phyloP scores from a whole-genome alignment of 768 basidiomycete genomes.

The Suillus ampliporus region DNA sequence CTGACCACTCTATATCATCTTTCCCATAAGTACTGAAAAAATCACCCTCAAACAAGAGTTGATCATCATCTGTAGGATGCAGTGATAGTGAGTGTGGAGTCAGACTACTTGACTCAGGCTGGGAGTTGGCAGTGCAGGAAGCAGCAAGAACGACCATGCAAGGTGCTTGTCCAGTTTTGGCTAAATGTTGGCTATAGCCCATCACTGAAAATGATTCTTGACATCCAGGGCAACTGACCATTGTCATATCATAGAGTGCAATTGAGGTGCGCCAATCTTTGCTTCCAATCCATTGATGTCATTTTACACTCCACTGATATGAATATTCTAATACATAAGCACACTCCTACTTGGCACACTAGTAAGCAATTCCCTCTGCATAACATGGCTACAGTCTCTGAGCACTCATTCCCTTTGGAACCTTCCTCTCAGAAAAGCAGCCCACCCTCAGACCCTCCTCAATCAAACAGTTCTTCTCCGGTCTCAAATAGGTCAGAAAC shows the following conservation, averaged over 20 bases:
- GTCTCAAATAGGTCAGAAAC: neutral
- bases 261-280: no score
- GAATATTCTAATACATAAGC: no score
- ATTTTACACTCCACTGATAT: no score
- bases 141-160: neutral
- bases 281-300: no score
- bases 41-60: neutral
- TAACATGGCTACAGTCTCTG: no score
- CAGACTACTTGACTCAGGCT: no score
- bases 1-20: neutral
- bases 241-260: neutral
- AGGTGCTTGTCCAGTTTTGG: neutral
- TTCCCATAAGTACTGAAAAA: neutral
- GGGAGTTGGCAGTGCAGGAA: neutral
- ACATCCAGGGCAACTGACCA: neutral
- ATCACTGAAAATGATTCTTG: neutral
- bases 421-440: no score
- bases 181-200: neutral
- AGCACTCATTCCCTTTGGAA: no score
- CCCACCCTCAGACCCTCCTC: neutral
- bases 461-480: neutral
- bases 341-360: no score
- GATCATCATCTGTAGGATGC: neutral
- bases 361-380: no score
- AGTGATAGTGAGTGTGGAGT: no score